Base-by-base conservation (phyloP, 2,329 filamentous ascomycete genomes). In the Paracamarosporium sp. region DNA sequence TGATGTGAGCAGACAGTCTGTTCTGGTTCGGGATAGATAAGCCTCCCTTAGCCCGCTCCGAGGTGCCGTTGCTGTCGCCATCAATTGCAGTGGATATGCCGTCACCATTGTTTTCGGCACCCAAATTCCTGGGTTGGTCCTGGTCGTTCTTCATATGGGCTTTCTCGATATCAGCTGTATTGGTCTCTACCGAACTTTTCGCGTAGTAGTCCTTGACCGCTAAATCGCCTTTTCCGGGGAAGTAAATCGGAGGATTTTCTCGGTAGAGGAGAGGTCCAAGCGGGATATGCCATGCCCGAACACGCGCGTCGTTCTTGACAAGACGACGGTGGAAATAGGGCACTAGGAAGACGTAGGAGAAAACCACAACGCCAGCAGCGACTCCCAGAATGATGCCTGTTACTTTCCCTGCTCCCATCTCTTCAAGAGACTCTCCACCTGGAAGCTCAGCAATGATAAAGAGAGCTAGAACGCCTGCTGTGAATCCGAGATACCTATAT, bases 361-460 rank as follows among this genome's bases (percentile, higher is more conserved):
- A 43, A 8, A 41, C 27, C 17, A 63, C 43, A 5, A 61, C 51
- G 12, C 59, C 61, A 1, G 9, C 41, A 27, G 45, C 30, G 3
- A 57, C 51, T 13, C 61, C 61, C 7, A 63, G 38, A n/a, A 61
- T 54, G 17, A 63, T 61, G 17, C 58, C 58, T 12, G 13, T 5
- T 1, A 35, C 53, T 24, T 59, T 56, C 1, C 60, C 60, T 6
- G 62, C 46, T 1, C 57, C 62, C 41, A 61, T 54, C 13, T 62
- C 62, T n/a, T 69, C 31, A 4, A 61, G 27, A 2, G 55, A 54
- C 27, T 55, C 52, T 12, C 36, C 55, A 30, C 45, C 51, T 33
- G 77, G 78, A n/a, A 71, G 67, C 61, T 80, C 76, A 61, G 80
- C 74, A 46, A 89, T 79, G 58, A 90, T 84, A 58, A 89, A 83